Base-by-base conservation (phyloP, 768 basidiomycete genomes). In the Brasilioporus rufonigricans region DNA sequence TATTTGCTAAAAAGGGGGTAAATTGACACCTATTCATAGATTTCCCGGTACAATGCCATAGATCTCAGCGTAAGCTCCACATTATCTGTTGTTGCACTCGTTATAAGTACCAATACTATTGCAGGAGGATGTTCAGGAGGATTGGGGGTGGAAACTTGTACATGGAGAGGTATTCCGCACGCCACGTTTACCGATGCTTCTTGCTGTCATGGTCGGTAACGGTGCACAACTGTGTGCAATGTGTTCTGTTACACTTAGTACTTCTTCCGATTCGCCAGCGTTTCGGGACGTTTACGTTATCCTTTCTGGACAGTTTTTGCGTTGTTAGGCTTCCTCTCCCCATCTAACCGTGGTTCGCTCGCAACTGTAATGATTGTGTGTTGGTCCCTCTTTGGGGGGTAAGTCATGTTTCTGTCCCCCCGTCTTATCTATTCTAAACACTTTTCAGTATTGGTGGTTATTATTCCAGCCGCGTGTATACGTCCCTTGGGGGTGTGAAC, bases 101-200 rank as follows among this genome's bases (percentile, higher is more conserved):
- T 52, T 46, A 40, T 23, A 13, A 32, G 55, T 44, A 19, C 54
- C 13, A 9, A 31, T 33, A 2, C 24, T 31, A 31, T 52, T 32
- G 26, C 59, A 93, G 90, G 93, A 96, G 65, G 93, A 96, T 64
- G 90, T 97, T 3, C 93, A 95, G 71, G 96, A 98, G 74, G 96
- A 98, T 62, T 96, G 88, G 82, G 96, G 96, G 2, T 98, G 96
- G 96, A 98, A 98, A 67, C 82, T 98, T 18, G 86, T 98, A 23
- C 93, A 97, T 61, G 94, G 93, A 21, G 96, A 98, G 72, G 91
- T 98, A 18, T 98, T 98, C 78, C 83, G 96, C 21, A 76, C 86
- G 1, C 96, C 96, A 1, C 73, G 74, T 43, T 80, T 86, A 50
- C 84, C 93, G 0, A 83, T 94, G 79, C 59, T 87, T 9, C 74